Evolutionary conservation across 768 basidiomycete genomes (phyloP), one percentile per base, ranked within the genome.

Genomic region (Hygrocybe punicea): DNA sequence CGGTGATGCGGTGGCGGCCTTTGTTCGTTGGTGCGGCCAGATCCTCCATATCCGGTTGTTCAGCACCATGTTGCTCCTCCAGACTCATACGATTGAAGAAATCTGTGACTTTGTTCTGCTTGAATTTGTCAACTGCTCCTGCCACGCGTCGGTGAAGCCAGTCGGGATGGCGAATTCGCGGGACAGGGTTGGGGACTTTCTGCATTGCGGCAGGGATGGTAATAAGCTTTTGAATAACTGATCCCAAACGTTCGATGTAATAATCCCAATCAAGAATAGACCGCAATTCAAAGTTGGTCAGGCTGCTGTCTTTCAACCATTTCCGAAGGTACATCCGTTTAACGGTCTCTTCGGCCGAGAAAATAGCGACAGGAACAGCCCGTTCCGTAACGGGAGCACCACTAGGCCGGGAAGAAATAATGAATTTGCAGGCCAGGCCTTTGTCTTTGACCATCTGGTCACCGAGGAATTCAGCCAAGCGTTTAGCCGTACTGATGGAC

Each of bases 381-480:
- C 97, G 86, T 59, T 98, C 97, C 4, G 97, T 98, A 62, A 99
- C 94, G 1, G 97, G 93, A 1, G 96, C 91, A 2, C 95, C 95
- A 14, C 81, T 76, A 2, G 97, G 97, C 65, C 89, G 91, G 2
- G 89, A 89, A 23, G 96, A 98, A 67, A 99, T 98, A 77, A 99
- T 93, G 73, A 99, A 99, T 68, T 93, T 94, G 81, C 97, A 98
- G 8, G 97, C 92, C 16, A 99, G 84, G 56, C 97, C 97, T 69
- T 98, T 99, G 76, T 98, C 97, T 72, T 98, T 98, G 65, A 98
- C 95, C 97, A 99, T 99, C 65, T 94, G 91, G 67, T 94, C 87
- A 33, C 97, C 97, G 55, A 99, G 74, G 75, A 99, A 98, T 69
- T 99, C 97, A 2, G 97, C 94, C 19, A 99, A 80, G 58, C 97